Percentiles rank a stretch among this genome's conserved stretches.
Evolutionary conservation across 140 eudicot genomes (phyloP).

Genomic region (Erigeron philadelphicus): DNA sequence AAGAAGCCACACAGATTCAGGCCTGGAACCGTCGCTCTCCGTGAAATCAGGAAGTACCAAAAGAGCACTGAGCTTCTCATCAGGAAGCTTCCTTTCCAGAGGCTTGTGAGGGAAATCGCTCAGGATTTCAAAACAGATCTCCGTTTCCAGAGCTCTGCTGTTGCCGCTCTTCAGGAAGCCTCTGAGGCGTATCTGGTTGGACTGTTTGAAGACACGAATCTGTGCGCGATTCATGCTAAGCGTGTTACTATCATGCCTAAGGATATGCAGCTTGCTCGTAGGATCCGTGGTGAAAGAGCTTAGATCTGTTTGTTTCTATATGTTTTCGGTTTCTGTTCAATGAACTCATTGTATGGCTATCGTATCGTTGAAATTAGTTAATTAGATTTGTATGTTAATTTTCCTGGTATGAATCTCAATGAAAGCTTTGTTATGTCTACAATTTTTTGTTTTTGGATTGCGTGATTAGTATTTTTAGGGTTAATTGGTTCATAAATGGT

Average conservation of each 20-base stretch:
- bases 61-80: conserved; percentile 37
- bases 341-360: too few relatives aligned
- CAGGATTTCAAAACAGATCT: conserved; percentile 41
- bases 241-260: conserved; percentile 37
- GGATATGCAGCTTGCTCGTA: conserved; percentile 39
- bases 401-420: too few relatives aligned
- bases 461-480: too few relatives aligned
- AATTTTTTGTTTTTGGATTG: too few relatives aligned
- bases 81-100: conserved; percentile 39
- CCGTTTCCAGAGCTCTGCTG: conserved; percentile 39
- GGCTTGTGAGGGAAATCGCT: conserved; percentile 42
- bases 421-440: too few relatives aligned
- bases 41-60: conserved; percentile 41
- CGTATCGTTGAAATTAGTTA: too few relatives aligned
- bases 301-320: neutral
- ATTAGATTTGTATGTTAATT: too few relatives aligned
- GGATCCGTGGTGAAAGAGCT: conserved; percentile 39
- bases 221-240: conserved; percentile 44
- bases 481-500: too few relatives aligned
- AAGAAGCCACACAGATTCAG: conserved; percentile 43
- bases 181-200: conserved; percentile 38
- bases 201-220: conserved; percentile 31
- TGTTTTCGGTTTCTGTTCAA: neutral
- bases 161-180: conserved; percentile 37
- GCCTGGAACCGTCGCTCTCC: conserved; percentile 32